These are phyloP conservation scores for Candolleomyces efflorescens DNA, from an alignment of 768 basidiomycete genomes.

Conservation along the genomic window DNA sequence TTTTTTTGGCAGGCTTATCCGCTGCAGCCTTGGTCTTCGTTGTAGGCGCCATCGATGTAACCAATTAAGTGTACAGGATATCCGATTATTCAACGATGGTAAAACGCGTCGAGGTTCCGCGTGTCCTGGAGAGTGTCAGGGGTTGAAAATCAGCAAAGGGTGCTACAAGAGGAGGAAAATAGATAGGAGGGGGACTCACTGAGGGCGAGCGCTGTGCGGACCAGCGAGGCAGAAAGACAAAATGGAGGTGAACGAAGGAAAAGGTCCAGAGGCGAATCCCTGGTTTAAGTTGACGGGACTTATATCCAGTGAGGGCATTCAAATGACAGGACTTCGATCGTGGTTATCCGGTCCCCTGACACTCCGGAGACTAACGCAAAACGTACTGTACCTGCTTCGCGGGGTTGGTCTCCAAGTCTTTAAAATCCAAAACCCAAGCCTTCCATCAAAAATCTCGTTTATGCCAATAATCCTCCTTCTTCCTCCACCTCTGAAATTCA, in stretches of 20 bases:
- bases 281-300: slow-evolving; percentile 53
- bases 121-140: slow-evolving; percentile 12
- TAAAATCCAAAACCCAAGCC: slow-evolving; percentile 8
- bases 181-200: slow-evolving; percentile 12
- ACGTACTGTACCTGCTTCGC: slow-evolving; percentile 11
- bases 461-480: not conserved
- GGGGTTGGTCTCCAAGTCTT: slow-evolving; percentile 1
- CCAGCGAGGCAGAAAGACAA: slow-evolving; percentile 13
- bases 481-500: not conserved
- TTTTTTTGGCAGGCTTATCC: slow-evolving; percentile 54
- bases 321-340: slow-evolving; percentile 49
- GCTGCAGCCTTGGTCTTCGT: slow-evolving; percentile 33
- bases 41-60: slow-evolving; percentile 39
- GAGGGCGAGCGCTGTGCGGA: not conserved
- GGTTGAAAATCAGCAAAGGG: slow-evolving; percentile 8
- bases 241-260: slow-evolving; percentile 35
- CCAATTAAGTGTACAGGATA: slow-evolving; percentile 5
- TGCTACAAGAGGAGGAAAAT: slow-evolving; percentile 9
- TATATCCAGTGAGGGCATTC: slow-evolving; percentile 44
- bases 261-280: slow-evolving; percentile 40
- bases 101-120: slow-evolving; percentile 23
- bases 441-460: slow-evolving; percentile 1
- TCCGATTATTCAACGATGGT: slow-evolving; percentile 8
- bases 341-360: slow-evolving; percentile 34
- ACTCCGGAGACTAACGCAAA: slow-evolving; percentile 20